Conservation (phyloP, 495 filamentous ascomycete species). For the Cercophora samala region DNA sequence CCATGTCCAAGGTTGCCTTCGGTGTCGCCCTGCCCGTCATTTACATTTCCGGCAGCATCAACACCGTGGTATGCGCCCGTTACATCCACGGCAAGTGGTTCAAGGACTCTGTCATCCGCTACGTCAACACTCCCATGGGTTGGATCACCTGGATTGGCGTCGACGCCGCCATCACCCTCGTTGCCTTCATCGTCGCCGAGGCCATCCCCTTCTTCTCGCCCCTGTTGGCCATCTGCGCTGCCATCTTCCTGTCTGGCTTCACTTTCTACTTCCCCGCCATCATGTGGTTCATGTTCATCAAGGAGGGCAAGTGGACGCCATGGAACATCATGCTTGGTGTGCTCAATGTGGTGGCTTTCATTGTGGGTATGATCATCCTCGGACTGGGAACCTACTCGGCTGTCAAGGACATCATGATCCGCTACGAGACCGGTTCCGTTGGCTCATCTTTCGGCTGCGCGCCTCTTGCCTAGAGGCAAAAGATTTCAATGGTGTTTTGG, state of each 20-base stretch:
- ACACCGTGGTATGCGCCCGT: constrained; percentile 55
- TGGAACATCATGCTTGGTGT: constrained; percentile 46
- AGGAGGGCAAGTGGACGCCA: constrained; percentile 48
- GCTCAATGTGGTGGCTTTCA: constrained; percentile 51
- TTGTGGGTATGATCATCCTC: constrained; percentile 54
- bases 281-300: constrained; percentile 64
- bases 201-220: constrained; percentile 71
- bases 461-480: constrained; percentile 24
- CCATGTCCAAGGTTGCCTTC: constrained; percentile 69
- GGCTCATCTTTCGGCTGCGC: constrained; percentile 50
- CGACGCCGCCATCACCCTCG: constrained; percentile 54
- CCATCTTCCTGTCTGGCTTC: constrained; percentile 62
- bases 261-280: constrained; percentile 62
- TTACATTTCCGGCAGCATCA: constrained; percentile 64
- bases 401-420: constrained; percentile 54
- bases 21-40: constrained; percentile 79
- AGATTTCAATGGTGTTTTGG: not conserved
- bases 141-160: constrained; percentile 60
- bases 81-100: constrained; percentile 66
- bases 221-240: constrained; percentile 58
- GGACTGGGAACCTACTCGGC: constrained; percentile 58
- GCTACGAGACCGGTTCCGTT: constrained; percentile 42
- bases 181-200: constrained; percentile 70
- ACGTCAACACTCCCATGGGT: constrained; percentile 58
- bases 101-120: constrained; percentile 50